These are phyloP conservation scores for Piromyces finnis DNA, from an alignment of 192 early-diverging fungal species.

Conservation along the genomic window DNA sequence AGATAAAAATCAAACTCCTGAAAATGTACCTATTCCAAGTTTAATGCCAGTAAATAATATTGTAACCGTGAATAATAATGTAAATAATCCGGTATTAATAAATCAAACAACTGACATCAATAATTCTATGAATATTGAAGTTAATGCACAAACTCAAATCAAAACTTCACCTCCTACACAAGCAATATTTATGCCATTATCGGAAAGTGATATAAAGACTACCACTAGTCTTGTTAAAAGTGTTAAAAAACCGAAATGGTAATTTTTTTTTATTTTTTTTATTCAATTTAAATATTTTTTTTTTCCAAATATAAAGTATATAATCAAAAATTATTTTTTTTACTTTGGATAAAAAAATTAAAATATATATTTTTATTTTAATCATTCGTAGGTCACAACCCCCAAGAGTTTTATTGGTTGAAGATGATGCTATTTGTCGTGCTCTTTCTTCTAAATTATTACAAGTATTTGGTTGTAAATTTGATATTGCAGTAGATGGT, in stretches of 20 bases:
- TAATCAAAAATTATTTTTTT: too few relatives aligned
- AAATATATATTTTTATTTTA: too few relatives aligned
- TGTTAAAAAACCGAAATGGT: neutral
- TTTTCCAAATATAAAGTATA: too few relatives aligned
- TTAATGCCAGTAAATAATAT: too few relatives aligned
- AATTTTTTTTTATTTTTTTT: too few relatives aligned
- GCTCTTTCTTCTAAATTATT: conserved; percentile 25
- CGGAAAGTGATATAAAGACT: neutral
- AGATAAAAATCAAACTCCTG: neutral
- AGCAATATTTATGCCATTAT: neutral
- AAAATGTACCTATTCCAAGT: neutral
- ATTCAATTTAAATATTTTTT: neutral
- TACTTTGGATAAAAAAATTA: too few relatives aligned
- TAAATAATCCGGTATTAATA: too few relatives aligned
- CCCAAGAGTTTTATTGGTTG: conserved; percentile 43
- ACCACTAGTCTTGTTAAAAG: neutral
- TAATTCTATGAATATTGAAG: too few relatives aligned
- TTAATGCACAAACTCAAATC: neutral
- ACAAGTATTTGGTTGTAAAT: conserved; percentile 42
- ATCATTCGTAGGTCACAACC: conserved; percentile 19
- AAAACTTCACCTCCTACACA: neutral
- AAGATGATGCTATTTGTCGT: conserved; percentile 47
- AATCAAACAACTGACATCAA: neutral
- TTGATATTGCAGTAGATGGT: conserved; percentile 53
- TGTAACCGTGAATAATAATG: too few relatives aligned